Conservation (phyloP, 345 rosid genomes). For the Reutealis trisperma region DNA sequence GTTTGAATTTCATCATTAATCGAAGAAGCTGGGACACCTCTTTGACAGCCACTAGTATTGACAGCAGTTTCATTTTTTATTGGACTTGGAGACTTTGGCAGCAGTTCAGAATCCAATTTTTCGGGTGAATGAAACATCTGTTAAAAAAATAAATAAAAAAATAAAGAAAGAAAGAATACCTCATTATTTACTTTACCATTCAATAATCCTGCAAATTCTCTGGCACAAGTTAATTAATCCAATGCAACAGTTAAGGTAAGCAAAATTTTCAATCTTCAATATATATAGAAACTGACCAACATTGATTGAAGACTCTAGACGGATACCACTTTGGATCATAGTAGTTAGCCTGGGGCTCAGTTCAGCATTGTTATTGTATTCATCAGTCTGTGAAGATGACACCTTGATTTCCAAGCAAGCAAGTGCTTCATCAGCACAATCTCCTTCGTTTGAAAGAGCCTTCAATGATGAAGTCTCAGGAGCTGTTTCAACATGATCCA, state of each 20-base stretch:
- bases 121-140: constrained; percentile 40
- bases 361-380: constrained; percentile 38
- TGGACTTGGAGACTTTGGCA: constrained; percentile 29
- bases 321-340: constrained; percentile 72
- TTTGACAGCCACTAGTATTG: constrained; percentile 17
- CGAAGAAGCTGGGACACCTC: constrained; percentile 25
- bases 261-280: not conserved
- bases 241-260: not conserved
- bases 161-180: too few species aligned
- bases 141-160: constrained; percentile 25
- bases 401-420: constrained; percentile 37
- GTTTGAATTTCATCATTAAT: constrained; percentile 25
- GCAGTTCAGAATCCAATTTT: constrained; percentile 32
- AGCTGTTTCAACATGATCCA: constrained; percentile 31
- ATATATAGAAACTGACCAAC: constrained; percentile 43
- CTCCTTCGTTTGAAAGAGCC: constrained; percentile 32
- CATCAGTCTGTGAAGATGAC: constrained; percentile 37
- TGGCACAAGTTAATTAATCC: not conserved
- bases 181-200: constrained; percentile 26
- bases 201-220: constrained; percentile 46
- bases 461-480: constrained; percentile 30
- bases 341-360: constrained; percentile 85
- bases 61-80: constrained; percentile 24
- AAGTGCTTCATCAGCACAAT: constrained; percentile 20
- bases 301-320: constrained; percentile 85